These are phyloP conservation scores for Phycomyces blakesleeanus DNA, from an alignment of 192 early-diverging fungal genomes.

Conservation along the genomic window DNA sequence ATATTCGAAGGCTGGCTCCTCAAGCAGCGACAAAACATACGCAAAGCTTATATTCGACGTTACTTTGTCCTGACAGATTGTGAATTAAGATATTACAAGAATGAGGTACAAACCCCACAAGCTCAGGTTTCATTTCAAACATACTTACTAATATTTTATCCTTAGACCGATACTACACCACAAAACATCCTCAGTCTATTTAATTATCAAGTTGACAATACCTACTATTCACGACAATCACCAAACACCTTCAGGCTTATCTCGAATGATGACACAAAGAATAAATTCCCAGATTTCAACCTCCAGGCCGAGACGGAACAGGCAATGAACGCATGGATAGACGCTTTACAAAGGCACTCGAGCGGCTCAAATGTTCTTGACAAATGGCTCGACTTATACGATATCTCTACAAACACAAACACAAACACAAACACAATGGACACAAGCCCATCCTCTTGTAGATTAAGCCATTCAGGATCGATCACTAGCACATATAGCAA, in stretches of 20 bases:
- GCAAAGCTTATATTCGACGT: too few species aligned
- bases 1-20: too few species aligned
- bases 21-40: too few species aligned
- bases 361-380: conserved; percentile 19
- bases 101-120: too few species aligned
- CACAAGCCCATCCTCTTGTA: background rate
- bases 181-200: background rate
- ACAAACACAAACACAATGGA: background rate
- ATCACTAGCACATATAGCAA: background rate
- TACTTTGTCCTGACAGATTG: too few species aligned
- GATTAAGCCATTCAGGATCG: background rate
- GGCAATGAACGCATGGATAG: conserved; percentile 13
- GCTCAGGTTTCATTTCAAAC: too few species aligned
- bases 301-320: conserved; percentile 21
- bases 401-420: conserved; percentile 9
- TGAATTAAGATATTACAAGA: too few species aligned
- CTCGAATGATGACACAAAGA: conserved; percentile 15
- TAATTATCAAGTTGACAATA: background rate
- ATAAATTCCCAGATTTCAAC: conserved; percentile 11
- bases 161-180: background rate
- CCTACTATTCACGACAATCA: background rate
- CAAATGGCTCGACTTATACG: conserved; percentile 33
- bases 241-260: conserved; percentile 11
- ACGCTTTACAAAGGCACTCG: conserved; percentile 7
- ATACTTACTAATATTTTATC: background rate